Evolutionary conservation across 352 stramenopile genomes (phyloP).

Genomic region (Thraustochytrium striatum): DNA sequence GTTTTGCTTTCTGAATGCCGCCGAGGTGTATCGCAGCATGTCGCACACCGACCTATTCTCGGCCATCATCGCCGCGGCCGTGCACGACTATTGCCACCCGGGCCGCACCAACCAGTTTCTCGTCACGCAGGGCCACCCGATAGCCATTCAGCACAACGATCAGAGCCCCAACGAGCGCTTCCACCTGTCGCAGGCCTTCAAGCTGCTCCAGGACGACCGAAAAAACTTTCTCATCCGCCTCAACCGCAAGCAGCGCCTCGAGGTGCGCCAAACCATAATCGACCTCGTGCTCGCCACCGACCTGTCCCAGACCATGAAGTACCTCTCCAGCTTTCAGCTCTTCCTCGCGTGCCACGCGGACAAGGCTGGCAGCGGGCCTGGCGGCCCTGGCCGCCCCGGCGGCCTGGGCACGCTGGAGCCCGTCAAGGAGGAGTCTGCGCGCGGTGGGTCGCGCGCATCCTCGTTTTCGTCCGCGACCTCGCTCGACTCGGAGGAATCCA

Average conservation of each 20-base stretch:
- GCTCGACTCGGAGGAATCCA: slow-evolving; percentile 1
- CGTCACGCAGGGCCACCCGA: slow-evolving; percentile 50
- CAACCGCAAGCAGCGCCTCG: slow-evolving; percentile 31
- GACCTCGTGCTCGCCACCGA: slow-evolving; percentile 58
- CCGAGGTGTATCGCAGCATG: background rate
- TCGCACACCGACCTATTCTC: slow-evolving; percentile 48
- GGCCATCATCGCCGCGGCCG: slow-evolving; percentile 55
- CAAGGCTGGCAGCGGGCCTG: background rate
- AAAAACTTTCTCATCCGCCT: slow-evolving; percentile 56
- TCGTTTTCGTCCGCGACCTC: background rate
- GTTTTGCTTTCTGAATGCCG: background rate
- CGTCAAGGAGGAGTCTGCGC: background rate
- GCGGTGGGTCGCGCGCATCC: background rate
- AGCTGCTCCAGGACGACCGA: slow-evolving; percentile 49
- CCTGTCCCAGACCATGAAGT: slow-evolving; percentile 54
- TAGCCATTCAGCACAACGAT: slow-evolving; percentile 61
- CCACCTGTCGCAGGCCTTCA: slow-evolving; percentile 56
- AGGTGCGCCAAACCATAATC: slow-evolving; percentile 55
- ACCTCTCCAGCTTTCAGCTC: slow-evolving; percentile 53
- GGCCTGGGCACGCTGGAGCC: background rate
- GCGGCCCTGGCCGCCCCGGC: background rate
- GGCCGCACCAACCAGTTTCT: slow-evolving; percentile 60
- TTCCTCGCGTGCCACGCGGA: background rate
- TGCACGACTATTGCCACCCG: slow-evolving; percentile 59
- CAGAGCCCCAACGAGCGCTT: slow-evolving; percentile 60